Percentiles rank a stretch among this genome's conserved stretches.
Conservation (phyloP, 2,329 filamentous ascomycete genomes). For the Emericellopsis atlantica region DNA sequence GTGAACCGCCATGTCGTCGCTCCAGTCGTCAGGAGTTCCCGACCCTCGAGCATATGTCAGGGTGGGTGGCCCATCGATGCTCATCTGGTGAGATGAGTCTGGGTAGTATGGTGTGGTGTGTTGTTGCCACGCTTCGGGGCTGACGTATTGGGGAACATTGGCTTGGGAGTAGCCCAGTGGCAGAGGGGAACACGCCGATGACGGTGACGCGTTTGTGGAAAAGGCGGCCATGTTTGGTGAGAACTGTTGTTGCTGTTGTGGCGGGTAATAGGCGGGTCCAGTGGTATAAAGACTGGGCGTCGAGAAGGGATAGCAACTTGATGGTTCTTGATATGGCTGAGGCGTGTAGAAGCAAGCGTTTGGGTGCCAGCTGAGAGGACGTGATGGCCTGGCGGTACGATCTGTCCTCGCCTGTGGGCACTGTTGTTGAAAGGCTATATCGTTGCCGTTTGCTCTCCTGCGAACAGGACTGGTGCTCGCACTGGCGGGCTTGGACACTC, state of each 20-base stretch:
- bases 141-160: conserved; percentile 22
- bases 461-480: conserved; percentile 53
- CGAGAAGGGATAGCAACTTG: conserved; percentile 25
- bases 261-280: conserved; percentile 23
- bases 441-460: conserved; percentile 44
- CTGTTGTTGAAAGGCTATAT: conserved; percentile 28
- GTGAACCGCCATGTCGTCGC: conserved; percentile 12
- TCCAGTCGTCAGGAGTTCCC: conserved; percentile 2
- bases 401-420: not conserved
- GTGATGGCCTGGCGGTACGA: conserved; percentile 20
- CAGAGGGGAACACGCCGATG: conserved; percentile 39
- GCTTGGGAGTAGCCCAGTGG: conserved; percentile 28
- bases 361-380: conserved; percentile 69
- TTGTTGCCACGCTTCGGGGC: conserved; percentile 23
- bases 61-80: conserved; percentile 18
- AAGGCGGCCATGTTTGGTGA: conserved; percentile 41
- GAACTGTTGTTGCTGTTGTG: conserved; percentile 22
- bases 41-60: not conserved
- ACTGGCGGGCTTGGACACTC: conserved; percentile 53
- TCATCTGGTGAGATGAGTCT: conserved; percentile 7
- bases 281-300: conserved; percentile 21
- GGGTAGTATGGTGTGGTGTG: conserved; percentile 14
- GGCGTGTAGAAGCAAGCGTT: conserved; percentile 33
- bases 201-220: conserved; percentile 46
- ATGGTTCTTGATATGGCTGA: conserved; percentile 21